Base-by-base conservation (phyloP, 768 basidiomycete genomes). In the Crepidotus variabilis region DNA sequence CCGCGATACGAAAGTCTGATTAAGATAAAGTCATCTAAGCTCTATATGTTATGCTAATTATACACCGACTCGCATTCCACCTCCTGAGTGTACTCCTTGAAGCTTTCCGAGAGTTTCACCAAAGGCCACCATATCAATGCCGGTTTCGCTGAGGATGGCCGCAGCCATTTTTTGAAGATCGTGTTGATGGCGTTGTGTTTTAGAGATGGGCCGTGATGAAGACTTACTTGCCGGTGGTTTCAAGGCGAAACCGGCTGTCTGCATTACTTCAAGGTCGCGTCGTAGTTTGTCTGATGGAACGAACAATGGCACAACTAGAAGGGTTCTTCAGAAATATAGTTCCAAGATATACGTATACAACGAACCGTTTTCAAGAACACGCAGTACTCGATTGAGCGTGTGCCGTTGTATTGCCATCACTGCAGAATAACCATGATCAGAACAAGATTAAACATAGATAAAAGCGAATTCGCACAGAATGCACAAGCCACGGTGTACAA, bases 71-170 rank as follows among this genome's bases (percentile, higher is more conserved):
- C 39, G 39, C 13, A 43, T 14, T 16, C 13, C 39, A 11, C 39
- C 39, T 3, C 39, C 39, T 5, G 39, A 20, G 14, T 14, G 11
- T 5, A 3, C 13, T 14, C 13, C 39, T 20, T 43, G 65, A 20
- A 68, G 67, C 16, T 58, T 57, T 28, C 52, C 61, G 56, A 69
- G 50, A 9, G 67, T 52, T 21, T 63, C 63, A 33, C 65, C 63
- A 51, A 67, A 68, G 0, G 62, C 67, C 33, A 54, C 51, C 48
- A 71, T 33, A 57, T 69, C 68, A 34, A 67, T 57, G 16, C 62
- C 63, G 34, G 61, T 63, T 7, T 65, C 64, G 47, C 66, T 65
- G 11, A 71, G 56, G 22, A 69, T 48, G 22, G 59, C 55, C 7
- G 53, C 55, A 9, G 67, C 66, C 33, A 58, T 46, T 39, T 54